These are phyloP conservation scores for Platanus orientalis DNA, from an alignment of 164 flowering plant genomes.

Conservation along the genomic window DNA sequence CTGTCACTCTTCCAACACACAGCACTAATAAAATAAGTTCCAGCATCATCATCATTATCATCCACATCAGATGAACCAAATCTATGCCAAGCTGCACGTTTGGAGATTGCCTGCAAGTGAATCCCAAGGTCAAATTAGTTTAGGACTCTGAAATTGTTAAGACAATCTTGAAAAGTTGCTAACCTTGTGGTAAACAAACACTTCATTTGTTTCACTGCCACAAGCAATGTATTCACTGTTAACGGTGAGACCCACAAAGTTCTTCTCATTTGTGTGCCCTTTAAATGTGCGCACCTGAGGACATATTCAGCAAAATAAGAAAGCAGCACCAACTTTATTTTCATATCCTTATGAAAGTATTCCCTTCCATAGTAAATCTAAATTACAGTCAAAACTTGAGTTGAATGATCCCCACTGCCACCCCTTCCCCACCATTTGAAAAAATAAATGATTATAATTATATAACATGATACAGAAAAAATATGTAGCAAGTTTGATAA, in stretches of 20 bases:
- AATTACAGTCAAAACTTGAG: no score
- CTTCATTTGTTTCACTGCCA: slow-evolving; percentile 98
- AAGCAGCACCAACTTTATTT: neutral
- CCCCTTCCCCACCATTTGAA: no score
- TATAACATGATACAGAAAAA: no score
- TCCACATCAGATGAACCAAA: slow-evolving; percentile 71
- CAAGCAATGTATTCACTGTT: slow-evolving; percentile 89
- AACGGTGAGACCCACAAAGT: slow-evolving; percentile 88
- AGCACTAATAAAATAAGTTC: slow-evolving; percentile 85
- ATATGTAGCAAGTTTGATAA: no score
- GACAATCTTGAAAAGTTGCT: slow-evolving; percentile 1
- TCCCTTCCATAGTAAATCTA: no score
- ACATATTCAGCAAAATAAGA: slow-evolving; percentile 7
- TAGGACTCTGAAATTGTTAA: neutral
- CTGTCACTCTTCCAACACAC: slow-evolving; percentile 98
- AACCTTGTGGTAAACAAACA: slow-evolving; percentile 94
- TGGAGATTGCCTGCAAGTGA: slow-evolving; percentile 71
- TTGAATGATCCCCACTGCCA: no score
- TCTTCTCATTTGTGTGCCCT: slow-evolving; percentile 97
- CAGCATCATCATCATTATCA: slow-evolving; percentile 69
- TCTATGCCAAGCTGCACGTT: slow-evolving; percentile 79
- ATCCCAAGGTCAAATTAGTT: neutral
- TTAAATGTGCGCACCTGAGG: slow-evolving; percentile 75
- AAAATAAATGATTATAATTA: no score
- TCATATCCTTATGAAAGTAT: neutral